phyloP scores from a whole-genome alignment of 441 rosid genomes.

The Melastoma candidum region DNA sequence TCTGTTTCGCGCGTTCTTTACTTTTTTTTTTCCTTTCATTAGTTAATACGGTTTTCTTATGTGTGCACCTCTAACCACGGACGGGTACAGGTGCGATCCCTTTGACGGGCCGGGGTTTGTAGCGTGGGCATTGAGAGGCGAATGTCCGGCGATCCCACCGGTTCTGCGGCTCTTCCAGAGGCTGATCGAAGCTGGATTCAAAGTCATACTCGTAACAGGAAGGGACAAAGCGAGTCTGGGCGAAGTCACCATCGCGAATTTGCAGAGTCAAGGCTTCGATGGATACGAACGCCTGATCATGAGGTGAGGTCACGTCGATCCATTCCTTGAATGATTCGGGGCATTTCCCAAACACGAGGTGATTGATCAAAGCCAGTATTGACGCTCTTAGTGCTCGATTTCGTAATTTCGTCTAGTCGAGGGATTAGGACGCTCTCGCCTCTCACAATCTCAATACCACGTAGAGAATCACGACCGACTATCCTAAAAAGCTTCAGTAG shows the following conservation, averaged over 20 bases:
- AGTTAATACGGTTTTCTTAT: not conserved
- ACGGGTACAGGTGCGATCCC: constrained; percentile 60
- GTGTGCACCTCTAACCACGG: not conserved
- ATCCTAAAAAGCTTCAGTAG: too few relatives aligned
- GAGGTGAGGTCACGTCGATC: constrained; percentile 33
- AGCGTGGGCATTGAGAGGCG: constrained; percentile 67
- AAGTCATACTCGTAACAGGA: constrained; percentile 66
- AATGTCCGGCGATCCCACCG: constrained; percentile 55
- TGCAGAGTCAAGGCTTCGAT: constrained; percentile 46
- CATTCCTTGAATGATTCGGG: too few relatives aligned
- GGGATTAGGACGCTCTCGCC: too few relatives aligned
- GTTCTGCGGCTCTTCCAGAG: constrained; percentile 37
- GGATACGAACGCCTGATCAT: constrained; percentile 58
- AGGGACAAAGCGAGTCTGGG: constrained; percentile 59
- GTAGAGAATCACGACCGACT: too few relatives aligned
- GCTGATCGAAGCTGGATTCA: constrained; percentile 44
- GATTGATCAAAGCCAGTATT: too few relatives aligned
- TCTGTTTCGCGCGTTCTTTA: not conserved
- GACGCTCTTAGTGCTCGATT: too few relatives aligned
- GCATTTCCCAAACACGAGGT: too few relatives aligned
- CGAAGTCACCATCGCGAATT: constrained; percentile 40
- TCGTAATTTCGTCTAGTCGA: too few relatives aligned
- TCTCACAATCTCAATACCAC: not conserved
- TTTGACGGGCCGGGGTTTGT: constrained; percentile 53
- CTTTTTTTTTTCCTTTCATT: too few relatives aligned